Conservation (phyloP, 805 yeast species). For the Millerozyma miso region DNA sequence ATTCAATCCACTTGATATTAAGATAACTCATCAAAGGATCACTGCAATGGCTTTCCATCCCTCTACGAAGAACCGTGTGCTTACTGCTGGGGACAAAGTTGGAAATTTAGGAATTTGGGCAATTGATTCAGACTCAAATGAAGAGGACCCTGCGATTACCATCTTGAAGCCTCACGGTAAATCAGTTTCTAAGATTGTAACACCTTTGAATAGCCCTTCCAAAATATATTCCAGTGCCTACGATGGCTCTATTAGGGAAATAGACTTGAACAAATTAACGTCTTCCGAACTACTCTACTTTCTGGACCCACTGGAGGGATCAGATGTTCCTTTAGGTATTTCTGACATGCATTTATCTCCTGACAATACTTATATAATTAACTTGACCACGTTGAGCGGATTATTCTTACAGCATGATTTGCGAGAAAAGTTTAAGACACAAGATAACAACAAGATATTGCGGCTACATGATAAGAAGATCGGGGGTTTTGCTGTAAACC, state of each 20-base stretch:
- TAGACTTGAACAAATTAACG: slow-evolving; percentile 60
- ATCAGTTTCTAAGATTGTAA: slow-evolving; percentile 60
- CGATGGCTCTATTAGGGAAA: slow-evolving; percentile 78
- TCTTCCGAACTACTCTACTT: slow-evolving; percentile 47
- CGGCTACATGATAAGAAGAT: slow-evolving; percentile 86
- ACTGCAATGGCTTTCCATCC: slow-evolving; percentile 79
- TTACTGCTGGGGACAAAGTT: slow-evolving; percentile 84
- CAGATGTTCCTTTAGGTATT: slow-evolving; percentile 47
- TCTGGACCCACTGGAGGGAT: slow-evolving; percentile 50
- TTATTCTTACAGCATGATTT: slow-evolving; percentile 72
- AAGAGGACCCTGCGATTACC: slow-evolving; percentile 48
- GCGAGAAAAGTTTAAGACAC: slow-evolving; percentile 40
- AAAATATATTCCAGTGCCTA: slow-evolving; percentile 71
- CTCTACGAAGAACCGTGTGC: slow-evolving; percentile 50
- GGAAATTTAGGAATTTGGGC: slow-evolving; percentile 92
- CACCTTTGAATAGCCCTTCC: slow-evolving; percentile 46
- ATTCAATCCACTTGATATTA: slow-evolving; percentile 66
- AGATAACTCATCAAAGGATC: slow-evolving; percentile 67
- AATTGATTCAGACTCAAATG: slow-evolving; percentile 42
- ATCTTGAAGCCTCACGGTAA: slow-evolving; percentile 73
- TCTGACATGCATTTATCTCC: slow-evolving; percentile 64
- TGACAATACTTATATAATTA: slow-evolving; percentile 49
- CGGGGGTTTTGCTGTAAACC: slow-evolving; percentile 83
- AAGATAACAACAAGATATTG: slow-evolving; percentile 28
- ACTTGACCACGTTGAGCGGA: slow-evolving; percentile 76